Conservation (phyloP, 2,329 filamentous ascomycete genomes). For the Dactylonectria estremocensis region DNA sequence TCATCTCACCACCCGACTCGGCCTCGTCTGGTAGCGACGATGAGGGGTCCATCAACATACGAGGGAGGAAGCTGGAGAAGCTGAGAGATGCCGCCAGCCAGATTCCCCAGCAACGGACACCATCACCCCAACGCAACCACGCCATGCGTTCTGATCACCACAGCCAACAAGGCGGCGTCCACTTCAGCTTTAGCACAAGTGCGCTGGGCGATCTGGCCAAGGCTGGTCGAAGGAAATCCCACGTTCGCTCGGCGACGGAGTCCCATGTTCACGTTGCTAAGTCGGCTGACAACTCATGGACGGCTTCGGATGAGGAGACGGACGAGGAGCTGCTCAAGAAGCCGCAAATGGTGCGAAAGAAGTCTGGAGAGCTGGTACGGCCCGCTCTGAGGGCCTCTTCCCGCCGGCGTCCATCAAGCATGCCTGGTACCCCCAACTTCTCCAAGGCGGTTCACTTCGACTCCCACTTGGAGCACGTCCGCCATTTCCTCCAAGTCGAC, state of each 20-base stretch:
- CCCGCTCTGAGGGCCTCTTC: conserved; percentile 88
- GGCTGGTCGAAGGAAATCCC: conserved; percentile 60
- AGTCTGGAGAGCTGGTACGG: conserved; percentile 96
- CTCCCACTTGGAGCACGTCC: conserved; percentile 93
- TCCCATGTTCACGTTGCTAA: conserved; percentile 63
- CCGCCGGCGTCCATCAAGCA: conserved; percentile 89
- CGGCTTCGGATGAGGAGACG: conserved; percentile 74
- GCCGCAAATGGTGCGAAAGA: conserved; percentile 96
- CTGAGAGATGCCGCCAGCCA: conserved; percentile 85
- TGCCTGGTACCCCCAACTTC: conserved; percentile 97
- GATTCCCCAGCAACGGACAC: conserved; percentile 68
- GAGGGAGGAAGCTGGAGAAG: conserved; percentile 66
- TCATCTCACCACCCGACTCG: conserved; percentile 94
- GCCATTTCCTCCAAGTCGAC: conserved; percentile 95
- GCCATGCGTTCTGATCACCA: conserved; percentile 67
- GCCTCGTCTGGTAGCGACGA: conserved; percentile 87
- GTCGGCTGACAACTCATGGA: conserved; percentile 65
- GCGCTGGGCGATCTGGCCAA: conserved; percentile 60
- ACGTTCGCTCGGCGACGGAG: conserved; percentile 71
- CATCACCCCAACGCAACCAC: conserved; percentile 63
- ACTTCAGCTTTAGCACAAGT: conserved; percentile 65
- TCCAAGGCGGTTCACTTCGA: conserved; percentile 99
- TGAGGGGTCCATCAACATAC: conserved; percentile 70
- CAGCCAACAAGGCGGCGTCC: conserved; percentile 53
- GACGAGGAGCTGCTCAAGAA: conserved; percentile 75